Evolutionary conservation across 139 green algal species (phyloP).

Genomic region (Coelastrella sp.): DNA sequence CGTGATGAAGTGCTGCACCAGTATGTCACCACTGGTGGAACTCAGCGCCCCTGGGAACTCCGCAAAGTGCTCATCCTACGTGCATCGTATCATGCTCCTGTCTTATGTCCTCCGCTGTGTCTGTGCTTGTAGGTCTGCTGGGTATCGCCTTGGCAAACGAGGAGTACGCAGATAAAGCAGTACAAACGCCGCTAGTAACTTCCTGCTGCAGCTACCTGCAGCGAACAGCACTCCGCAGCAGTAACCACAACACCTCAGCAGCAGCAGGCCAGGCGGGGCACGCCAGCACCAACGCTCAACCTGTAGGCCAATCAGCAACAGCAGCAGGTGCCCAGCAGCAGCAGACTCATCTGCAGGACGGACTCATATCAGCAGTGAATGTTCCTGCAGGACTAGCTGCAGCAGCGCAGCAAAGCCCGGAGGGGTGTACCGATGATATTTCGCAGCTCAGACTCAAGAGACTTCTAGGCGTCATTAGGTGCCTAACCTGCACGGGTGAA

Average conservation of each 20-base stretch:
- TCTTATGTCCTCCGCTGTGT: neutral
- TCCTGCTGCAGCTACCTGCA: slow-evolving; percentile 47
- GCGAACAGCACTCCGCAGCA: neutral
- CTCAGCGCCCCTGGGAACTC: too few relatives aligned
- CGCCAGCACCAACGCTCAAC: neutral
- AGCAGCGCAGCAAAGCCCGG: neutral
- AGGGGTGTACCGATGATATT: slow-evolving; percentile 3
- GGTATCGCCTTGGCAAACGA: slow-evolving; percentile 58
- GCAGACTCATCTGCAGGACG: neutral
- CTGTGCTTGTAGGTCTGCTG: slow-evolving; percentile 51
- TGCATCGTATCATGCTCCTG: too few relatives aligned
- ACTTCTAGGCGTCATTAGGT: slow-evolving; percentile 43
- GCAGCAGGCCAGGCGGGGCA: neutral
- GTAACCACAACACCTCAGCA: neutral
- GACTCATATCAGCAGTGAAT: neutral
- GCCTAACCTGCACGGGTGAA: slow-evolving; percentile 59
- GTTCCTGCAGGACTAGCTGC: slow-evolving; percentile 5
- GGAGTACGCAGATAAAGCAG: slow-evolving; percentile 60
- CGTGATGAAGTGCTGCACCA: too few relatives aligned
- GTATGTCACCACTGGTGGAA: too few relatives aligned
- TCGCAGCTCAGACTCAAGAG: slow-evolving; percentile 33
- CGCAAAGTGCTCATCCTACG: too few relatives aligned
- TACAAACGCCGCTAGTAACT: slow-evolving; percentile 53
- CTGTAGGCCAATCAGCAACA: neutral
- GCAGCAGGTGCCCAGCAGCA: slow-evolving; percentile 17